phyloP scores from a whole-genome alignment of 2,329 filamentous ascomycete genomes.

The Fusarium sp. region DNA sequence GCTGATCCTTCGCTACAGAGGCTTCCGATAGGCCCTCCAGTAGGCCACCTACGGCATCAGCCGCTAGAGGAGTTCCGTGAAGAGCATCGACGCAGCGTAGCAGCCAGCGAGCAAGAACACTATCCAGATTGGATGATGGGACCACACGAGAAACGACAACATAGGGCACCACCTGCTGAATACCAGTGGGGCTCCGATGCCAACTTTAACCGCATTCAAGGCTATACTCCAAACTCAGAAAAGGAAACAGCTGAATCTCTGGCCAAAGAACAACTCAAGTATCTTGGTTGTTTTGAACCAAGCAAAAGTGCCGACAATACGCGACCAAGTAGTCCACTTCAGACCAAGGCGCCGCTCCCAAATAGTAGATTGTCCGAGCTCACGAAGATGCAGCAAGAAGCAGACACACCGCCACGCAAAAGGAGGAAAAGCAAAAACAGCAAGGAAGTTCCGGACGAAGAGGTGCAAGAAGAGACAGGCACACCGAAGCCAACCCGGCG shows the following conservation, averaged over 20 bases:
- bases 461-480: conserved; percentile 57
- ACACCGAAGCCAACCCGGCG: conserved; percentile 57
- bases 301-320: conserved; percentile 73
- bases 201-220: conserved; percentile 71
- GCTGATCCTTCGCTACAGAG: conserved; percentile 46
- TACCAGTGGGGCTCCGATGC: conserved; percentile 79
- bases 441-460: conserved; percentile 60
- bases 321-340: conserved; percentile 68
- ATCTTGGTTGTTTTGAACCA: conserved; percentile 70
- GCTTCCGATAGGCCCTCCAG: conserved; percentile 52
- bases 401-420: conserved; percentile 63
- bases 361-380: conserved; percentile 40
- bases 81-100: conserved; percentile 55
- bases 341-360: conserved; percentile 34
- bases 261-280: conserved; percentile 68
- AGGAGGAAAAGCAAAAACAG: conserved; percentile 68
- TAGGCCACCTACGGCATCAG: conserved; percentile 61
- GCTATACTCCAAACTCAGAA: conserved; percentile 70
- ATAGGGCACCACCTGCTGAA: conserved; percentile 59
- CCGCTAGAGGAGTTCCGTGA: conserved; percentile 60
- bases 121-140: conserved; percentile 62
- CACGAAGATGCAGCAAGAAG: conserved; percentile 55
- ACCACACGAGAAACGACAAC: conserved; percentile 47
- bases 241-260: conserved; percentile 72
- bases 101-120: conserved; percentile 53